Conservation (phyloP, 768 basidiomycete species). For the Suillus brevipes region DNA sequence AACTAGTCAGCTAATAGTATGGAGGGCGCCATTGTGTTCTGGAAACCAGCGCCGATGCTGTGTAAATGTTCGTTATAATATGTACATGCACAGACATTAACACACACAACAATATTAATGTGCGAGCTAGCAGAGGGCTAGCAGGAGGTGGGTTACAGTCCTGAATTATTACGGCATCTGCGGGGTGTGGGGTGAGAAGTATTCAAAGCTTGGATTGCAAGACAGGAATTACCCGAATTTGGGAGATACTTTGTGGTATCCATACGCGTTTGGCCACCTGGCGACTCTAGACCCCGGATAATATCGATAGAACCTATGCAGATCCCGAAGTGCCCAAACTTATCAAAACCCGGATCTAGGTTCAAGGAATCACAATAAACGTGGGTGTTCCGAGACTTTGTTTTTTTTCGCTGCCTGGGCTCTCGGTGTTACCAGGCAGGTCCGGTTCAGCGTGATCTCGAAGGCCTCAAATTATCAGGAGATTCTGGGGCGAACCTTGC, state of each 20-base stretch:
- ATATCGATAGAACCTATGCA: background rate
- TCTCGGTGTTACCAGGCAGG: background rate
- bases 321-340: background rate
- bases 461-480: too few relatives aligned
- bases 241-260: background rate
- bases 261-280: background rate
- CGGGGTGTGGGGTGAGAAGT: conserved; percentile 6
- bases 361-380: background rate
- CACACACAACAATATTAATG: background rate
- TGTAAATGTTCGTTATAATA: background rate
- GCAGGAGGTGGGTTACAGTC: background rate
- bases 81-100: background rate
- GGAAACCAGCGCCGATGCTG: background rate
- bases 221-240: background rate
- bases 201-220: background rate
- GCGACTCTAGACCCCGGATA: background rate
- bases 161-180: background rate
- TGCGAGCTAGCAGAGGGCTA: background rate
- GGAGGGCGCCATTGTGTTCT: background rate
- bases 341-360: background rate
- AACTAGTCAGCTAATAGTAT: background rate
- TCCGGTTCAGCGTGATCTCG: background rate
- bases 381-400: background rate
- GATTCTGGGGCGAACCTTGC: background rate
- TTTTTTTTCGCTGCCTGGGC: background rate